Base-by-base conservation (phyloP, 192 early-diverging fungal species). In the Backusella parvicylindrica region DNA sequence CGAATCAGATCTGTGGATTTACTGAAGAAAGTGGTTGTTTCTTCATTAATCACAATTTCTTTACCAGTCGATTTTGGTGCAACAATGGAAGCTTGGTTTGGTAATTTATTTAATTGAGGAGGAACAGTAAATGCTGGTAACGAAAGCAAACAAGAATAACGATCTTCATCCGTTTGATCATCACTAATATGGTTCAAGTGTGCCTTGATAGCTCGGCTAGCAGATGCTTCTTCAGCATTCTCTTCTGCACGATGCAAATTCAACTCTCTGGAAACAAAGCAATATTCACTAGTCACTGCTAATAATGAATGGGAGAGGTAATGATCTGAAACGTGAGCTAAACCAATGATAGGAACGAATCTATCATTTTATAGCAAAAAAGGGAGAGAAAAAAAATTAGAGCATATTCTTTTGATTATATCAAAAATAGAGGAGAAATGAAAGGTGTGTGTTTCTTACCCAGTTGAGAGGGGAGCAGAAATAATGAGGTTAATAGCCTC, bases 241-340 rank as follows among this genome's bases (percentile, higher is more conserved):
- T 36, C 60, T 26, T 40, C 37, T 16, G 50, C 49, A 31, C 79
- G 50, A 31, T 78, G 73, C 41, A 77, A 64, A 64, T 76, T 60
- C 35, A 72, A 26, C 21, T 71, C 76, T 28, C 63, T 28, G 18
- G 56, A 37, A 9, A 77, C 32, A 2, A 92, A 75, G 49, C 88
- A 85, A 47, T 78, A 82, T 15, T 87, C 83, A 0, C 84, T 82
- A 8, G 90, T 88, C 53, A 92, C 53, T 7, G 87, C 76, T 18
- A 95, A 56, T 15, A 92, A 75, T 31, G 90, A 91, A 72, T 92
- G 92, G n/a, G 92, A 91, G 36, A 95, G 80, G 64, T 89, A 94
- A 2, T 86, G 70, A 63, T 93, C 92, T 3, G 85, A 86, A 5
- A 94, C 73, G 9, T 89, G 74, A 2, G 79, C 81, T 7, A 88